Conservation (phyloP, 177 flowering plant genomes). For the Telopea speciosissima region DNA sequence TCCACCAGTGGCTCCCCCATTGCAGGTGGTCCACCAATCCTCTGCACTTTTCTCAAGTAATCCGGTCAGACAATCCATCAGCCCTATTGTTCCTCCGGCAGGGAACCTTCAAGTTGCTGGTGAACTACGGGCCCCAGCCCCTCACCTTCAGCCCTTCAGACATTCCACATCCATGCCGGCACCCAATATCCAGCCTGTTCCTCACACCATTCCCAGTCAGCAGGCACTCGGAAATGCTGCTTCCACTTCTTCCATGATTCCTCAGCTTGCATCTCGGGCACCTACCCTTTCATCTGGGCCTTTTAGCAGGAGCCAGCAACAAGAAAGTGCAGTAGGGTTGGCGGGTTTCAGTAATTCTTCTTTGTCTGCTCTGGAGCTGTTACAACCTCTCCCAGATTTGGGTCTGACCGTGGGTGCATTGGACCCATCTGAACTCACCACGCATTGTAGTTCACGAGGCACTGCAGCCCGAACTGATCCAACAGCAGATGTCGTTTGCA, state of each 20-base stretch:
- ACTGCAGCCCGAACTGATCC: conserved; percentile 8
- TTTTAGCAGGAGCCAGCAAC: conserved; percentile 9
- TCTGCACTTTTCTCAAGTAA: conserved; percentile 25
- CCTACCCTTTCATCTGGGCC: conserved; percentile 10
- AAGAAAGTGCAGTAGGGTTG: conserved; percentile 12
- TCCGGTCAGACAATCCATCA: conserved; percentile 26
- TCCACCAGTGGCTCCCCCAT: conserved; percentile 15
- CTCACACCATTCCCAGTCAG: conserved; percentile 19
- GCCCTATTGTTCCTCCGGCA: conserved; percentile 22
- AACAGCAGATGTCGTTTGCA: conserved; percentile 31
- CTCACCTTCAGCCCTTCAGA: conserved; percentile 53
- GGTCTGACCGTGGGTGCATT: neutral
- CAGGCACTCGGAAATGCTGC: conserved; percentile 13
- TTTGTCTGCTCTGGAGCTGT: conserved; percentile 13
- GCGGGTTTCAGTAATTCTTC: conserved; percentile 5
- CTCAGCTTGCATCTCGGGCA: conserved; percentile 14
- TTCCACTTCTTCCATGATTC: conserved; percentile 11
- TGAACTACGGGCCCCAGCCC: conserved; percentile 51
- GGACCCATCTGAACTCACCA: conserved; percentile 5
- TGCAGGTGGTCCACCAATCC: conserved; percentile 26
- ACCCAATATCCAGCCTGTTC: conserved; percentile 11
- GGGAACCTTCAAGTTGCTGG: conserved; percentile 26
- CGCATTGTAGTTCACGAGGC: conserved; percentile 6
- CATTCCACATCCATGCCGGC: conserved; percentile 22
- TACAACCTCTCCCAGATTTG: conserved; percentile 7